phyloP scores from a whole-genome alignment of 2,329 filamentous ascomycete genomes.

The Calonectria montana region DNA sequence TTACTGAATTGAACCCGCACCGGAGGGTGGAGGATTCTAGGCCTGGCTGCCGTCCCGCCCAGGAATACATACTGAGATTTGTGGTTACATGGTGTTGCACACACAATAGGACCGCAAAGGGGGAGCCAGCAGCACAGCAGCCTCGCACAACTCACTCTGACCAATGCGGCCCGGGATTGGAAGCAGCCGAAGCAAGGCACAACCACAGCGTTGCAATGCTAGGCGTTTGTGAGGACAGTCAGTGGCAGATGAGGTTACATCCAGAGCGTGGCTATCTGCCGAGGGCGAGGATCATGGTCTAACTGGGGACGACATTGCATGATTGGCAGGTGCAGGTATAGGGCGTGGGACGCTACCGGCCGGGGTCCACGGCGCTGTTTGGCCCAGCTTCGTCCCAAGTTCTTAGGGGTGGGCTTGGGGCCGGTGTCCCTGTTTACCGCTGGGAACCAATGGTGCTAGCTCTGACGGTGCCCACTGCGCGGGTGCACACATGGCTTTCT shows the following conservation, averaged over 20 bases:
- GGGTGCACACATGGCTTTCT: not conserved
- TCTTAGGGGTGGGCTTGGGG: not conserved
- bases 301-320: conserved; percentile 5
- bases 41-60: not conserved
- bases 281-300: conserved; percentile 6
- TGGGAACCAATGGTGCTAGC: not conserved
- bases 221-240: not conserved
- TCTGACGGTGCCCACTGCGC: not conserved
- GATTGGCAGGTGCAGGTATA: conserved; percentile 4
- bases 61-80: not conserved
- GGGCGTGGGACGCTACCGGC: not conserved
- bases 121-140: not conserved
- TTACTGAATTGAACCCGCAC: not conserved
- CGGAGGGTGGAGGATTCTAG: not conserved
- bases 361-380: not conserved
- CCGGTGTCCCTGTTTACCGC: not conserved
- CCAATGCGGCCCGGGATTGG: not conserved
- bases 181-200: not conserved
- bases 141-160: not conserved
- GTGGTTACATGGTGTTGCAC: not conserved
- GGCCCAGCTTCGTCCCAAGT: conserved; percentile 14
- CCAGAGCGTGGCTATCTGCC: conserved; percentile 10
- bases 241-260: conserved; percentile 9
- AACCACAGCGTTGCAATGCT: not conserved
- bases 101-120: not conserved